Evolutionary conservation across 495 filamentous ascomycete genomes (phyloP).

Genomic region (Daldinia vernicosa): DNA sequence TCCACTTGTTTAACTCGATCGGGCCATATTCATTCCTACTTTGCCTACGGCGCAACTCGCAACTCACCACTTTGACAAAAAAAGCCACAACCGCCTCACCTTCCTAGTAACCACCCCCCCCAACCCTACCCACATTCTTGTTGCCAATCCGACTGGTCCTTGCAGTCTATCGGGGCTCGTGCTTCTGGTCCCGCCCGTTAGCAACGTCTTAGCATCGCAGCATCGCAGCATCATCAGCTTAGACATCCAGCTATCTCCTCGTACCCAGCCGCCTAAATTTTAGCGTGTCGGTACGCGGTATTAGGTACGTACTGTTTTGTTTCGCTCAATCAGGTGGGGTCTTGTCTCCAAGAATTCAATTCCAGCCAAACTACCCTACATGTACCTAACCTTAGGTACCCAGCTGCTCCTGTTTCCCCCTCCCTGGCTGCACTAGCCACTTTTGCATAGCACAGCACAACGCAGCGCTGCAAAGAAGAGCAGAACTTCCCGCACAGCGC

Average conservation of each 20-base stretch:
- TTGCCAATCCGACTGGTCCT: conserved; percentile 39
- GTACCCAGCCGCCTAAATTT: conserved; percentile 38
- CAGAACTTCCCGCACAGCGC: conserved; percentile 33
- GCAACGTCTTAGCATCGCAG: conserved; percentile 1
- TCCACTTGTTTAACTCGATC: conserved; percentile 38
- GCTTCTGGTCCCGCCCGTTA: conserved; percentile 24
- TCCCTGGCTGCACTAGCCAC: conserved; percentile 39
- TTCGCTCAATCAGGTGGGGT: conserved; percentile 17
- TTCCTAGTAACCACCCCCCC: conserved; percentile 9
- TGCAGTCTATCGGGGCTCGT: conserved; percentile 13
- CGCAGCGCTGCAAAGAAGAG: conserved; percentile 12
- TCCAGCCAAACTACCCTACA: conserved; percentile 15
- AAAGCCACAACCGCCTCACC: conserved; percentile 42
- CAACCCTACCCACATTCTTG: conserved; percentile 24
- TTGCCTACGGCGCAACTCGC: conserved; percentile 27
- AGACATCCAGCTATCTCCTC: conserved; percentile 16
- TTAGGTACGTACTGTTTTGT: conserved; percentile 18
- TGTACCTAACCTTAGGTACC: background rate
- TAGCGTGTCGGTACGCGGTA: conserved; percentile 30
- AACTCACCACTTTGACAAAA: conserved; percentile 33
- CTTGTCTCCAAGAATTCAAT: conserved; percentile 25
- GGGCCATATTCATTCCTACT: conserved; percentile 30
- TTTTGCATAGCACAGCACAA: conserved; percentile 36
- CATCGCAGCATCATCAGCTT: too few relatives aligned
- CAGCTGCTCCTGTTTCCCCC: conserved; percentile 14